A percentile compares a stretch with the other conserved stretches of the same genome.
Evolutionary conservation across 257 asterid genomes (phyloP).

Genomic region (Gynochthodes officinalis): DNA sequence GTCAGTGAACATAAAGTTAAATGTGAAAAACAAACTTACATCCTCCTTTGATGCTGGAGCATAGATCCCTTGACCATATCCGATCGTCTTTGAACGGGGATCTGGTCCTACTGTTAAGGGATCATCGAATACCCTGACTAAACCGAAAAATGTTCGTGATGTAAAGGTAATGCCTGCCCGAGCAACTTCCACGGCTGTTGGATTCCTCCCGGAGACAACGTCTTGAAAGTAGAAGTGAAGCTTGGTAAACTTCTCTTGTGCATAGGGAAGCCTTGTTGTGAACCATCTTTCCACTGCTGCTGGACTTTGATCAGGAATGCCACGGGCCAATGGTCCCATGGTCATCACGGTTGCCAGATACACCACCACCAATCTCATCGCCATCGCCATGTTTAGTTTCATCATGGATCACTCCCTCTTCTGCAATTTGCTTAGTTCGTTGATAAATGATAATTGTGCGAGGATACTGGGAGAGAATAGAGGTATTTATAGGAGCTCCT

Average conservation of each 20-base stretch:
- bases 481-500: too few species aligned
- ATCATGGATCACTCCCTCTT: too few species aligned
- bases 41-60: background rate
- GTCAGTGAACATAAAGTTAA: background rate
- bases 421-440: too few species aligned
- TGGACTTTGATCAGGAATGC: background rate
- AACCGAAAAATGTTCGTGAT: background rate
- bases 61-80: background rate
- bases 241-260: background rate
- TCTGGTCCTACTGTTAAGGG: slow-evolving; percentile 1
- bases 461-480: too few species aligned
- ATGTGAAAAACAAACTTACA: background rate
- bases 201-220: background rate
- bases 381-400: background rate
- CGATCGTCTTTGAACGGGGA: background rate
- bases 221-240: slow-evolving; percentile 8
- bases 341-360: background rate
- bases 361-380: background rate
- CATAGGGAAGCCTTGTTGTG: background rate
- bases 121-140: background rate
- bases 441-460: too few species aligned
- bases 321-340: background rate
- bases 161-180: background rate
- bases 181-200: slow-evolving; percentile 1
- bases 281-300: background rate